Evolutionary conservation across 75 land plant species (phyloP).

Genomic region (Chamaecyparis obtusa): DNA sequence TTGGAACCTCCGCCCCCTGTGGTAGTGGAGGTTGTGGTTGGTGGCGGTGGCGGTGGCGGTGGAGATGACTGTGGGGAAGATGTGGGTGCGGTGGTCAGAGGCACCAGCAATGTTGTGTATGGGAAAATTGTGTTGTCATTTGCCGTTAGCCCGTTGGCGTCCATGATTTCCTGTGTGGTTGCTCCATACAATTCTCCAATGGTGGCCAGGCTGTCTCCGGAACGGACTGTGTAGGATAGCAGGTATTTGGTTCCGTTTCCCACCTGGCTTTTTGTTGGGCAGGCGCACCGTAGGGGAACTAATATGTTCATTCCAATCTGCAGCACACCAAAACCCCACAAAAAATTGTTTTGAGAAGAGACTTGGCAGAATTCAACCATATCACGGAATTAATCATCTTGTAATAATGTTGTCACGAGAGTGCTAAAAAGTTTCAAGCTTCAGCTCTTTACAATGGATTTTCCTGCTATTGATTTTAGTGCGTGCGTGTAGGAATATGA

Average conservation of each 20-base stretch:
- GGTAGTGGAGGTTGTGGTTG: constrained; percentile 3
- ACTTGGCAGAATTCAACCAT: not conserved
- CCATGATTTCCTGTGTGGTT: constrained; percentile 1
- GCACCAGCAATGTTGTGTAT: constrained; percentile 53
- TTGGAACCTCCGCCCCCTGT: not conserved
- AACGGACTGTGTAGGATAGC: constrained; percentile 37
- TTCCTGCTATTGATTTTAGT: not conserved
- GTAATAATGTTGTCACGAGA: not conserved
- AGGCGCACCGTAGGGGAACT: constrained; percentile 68
- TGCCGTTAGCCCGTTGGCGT: constrained; percentile 31
- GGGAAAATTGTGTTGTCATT: constrained; percentile 9
- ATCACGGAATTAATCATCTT: not conserved
- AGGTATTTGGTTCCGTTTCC: constrained; percentile 35
- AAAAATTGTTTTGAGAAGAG: not conserved
- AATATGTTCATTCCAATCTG: constrained; percentile 20
- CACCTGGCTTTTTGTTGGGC: constrained; percentile 51
- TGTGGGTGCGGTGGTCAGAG: constrained; percentile 36
- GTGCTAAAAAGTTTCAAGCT: not conserved
- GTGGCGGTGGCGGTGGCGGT: constrained; percentile 10
- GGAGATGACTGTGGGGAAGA: constrained; percentile 13
- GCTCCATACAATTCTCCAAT: constrained; percentile 30
- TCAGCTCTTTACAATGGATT: not conserved
- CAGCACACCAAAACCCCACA: not conserved
- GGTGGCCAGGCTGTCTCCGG: constrained; percentile 24
- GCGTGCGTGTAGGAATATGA: no score